These are phyloP conservation scores for Neopestalotiopsis sp. DNA, from an alignment of 2,329 filamentous ascomycete species.

Conservation along the genomic window DNA sequence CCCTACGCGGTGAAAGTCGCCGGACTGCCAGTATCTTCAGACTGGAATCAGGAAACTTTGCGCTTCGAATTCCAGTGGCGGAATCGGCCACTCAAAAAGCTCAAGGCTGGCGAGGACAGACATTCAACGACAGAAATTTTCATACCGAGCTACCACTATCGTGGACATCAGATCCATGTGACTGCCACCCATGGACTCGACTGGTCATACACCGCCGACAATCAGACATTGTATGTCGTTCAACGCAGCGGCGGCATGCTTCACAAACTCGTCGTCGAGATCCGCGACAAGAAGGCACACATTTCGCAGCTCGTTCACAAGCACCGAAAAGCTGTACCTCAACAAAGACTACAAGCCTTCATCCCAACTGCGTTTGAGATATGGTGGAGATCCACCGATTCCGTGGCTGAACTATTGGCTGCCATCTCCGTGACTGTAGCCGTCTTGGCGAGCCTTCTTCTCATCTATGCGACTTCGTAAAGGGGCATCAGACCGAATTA, in stretches of 20 bases:
- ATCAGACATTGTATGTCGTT: slow-evolving; percentile 38
- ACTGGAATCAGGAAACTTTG: slow-evolving; percentile 41
- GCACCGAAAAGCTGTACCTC: background rate
- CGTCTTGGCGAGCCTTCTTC: background rate
- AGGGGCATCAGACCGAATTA: background rate
- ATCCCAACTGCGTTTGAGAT: background rate
- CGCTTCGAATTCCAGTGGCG: slow-evolving; percentile 42
- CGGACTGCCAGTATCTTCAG: slow-evolving; percentile 39
- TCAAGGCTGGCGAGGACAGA: slow-evolving; percentile 22
- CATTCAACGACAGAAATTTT: slow-evolving; percentile 44
- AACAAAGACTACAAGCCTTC: background rate
- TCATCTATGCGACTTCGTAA: background rate
- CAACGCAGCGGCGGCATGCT: slow-evolving; percentile 22
- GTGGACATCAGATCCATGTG: slow-evolving; percentile 32
- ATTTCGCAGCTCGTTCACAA: background rate
- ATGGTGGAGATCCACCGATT: slow-evolving; percentile 9
- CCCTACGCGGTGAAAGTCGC: slow-evolving; percentile 48
- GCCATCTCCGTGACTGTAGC: slow-evolving; percentile 1
- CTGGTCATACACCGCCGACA: slow-evolving; percentile 34
- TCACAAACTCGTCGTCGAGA: slow-evolving; percentile 15
- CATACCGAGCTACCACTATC: slow-evolving; percentile 45
- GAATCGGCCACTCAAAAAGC: slow-evolving; percentile 4
- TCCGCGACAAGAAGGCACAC: slow-evolving; percentile 7
- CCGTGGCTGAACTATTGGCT: background rate
- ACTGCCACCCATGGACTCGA: slow-evolving; percentile 33